A percentile compares a stretch with the other conserved stretches of the same genome.
Conservation (phyloP, 768 basidiomycete species). For the Roridomyces roridus region DNA sequence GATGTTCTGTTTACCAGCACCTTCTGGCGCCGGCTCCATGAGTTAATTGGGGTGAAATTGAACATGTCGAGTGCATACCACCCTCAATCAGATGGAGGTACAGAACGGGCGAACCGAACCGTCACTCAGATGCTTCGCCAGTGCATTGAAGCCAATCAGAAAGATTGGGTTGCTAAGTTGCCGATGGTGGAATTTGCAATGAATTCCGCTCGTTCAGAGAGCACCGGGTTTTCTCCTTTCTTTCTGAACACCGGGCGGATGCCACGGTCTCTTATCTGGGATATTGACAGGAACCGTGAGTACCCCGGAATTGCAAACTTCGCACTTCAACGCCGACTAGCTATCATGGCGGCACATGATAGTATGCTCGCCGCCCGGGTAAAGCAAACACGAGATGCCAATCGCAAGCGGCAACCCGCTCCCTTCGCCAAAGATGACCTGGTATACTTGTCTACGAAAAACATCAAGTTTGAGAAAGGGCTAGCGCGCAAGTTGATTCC, state of each 20-base stretch:
- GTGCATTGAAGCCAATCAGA: background rate
- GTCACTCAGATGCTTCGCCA: conserved; percentile 1
- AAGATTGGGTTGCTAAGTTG: background rate
- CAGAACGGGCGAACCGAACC: background rate
- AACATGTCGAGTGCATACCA: background rate
- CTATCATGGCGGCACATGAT: conserved; percentile 4
- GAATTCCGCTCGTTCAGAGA: background rate
- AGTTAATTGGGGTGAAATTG: background rate
- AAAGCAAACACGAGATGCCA: conserved; percentile 13
- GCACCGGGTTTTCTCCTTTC: background rate
- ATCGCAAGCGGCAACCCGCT: conserved; percentile 18
- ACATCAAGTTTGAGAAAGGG: conserved; percentile 33
- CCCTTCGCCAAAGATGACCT: background rate
- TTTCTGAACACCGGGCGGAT: conserved; percentile 24
- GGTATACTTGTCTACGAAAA: conserved; percentile 34
- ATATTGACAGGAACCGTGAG: background rate
- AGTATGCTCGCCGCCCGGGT: conserved; percentile 1
- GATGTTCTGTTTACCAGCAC: background rate
- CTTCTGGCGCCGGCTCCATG: background rate
- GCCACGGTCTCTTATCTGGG: conserved; percentile 25
- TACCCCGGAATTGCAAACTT: conserved; percentile 1
- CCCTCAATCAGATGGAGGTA: background rate
- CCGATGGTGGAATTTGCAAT: background rate
- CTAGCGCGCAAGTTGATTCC: conserved; percentile 35
- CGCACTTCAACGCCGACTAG: conserved; percentile 4